Evolutionary conservation across 179 eudicot genomes (phyloP).

Genomic region (Dionaea muscipula): DNA sequence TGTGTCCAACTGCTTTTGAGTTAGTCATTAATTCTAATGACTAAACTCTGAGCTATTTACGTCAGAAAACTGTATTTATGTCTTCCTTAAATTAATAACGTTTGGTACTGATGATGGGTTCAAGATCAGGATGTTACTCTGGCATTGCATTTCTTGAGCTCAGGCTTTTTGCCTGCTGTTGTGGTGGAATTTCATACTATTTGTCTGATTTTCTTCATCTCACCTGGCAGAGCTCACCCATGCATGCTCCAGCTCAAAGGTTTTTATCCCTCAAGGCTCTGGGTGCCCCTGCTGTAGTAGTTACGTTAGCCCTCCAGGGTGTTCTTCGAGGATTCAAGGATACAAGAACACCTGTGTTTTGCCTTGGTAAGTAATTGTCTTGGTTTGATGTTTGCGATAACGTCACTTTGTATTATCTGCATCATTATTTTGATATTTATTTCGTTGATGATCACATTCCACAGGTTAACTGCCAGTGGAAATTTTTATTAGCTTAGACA

Average conservation of each 20-base stretch:
- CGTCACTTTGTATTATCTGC: background rate
- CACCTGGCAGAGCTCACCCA: conserved; percentile 54
- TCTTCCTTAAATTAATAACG: too few relatives aligned
- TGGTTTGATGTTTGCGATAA: background rate
- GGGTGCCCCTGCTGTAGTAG: conserved; percentile 95
- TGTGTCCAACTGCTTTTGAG: background rate
- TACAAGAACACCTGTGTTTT: conserved; percentile 82
- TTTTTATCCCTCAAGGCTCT: conserved; percentile 74
- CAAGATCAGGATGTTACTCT: background rate
- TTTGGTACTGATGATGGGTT: background rate
- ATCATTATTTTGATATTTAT: too few relatives aligned
- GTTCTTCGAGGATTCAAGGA: conserved; percentile 94
- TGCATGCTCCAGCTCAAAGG: conserved; percentile 56
- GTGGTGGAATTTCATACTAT: background rate
- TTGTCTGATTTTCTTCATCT: background rate
- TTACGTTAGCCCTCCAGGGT: conserved; percentile 92
- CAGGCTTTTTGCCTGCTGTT: background rate
- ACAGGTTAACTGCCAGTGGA: background rate
- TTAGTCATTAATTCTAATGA: background rate
- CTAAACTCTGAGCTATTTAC: background rate
- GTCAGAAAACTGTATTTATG: too few relatives aligned
- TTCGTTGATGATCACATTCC: background rate
- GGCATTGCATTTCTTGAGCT: background rate
- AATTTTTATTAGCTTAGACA: too few relatives aligned
- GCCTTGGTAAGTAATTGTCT: conserved; percentile 47